Base-by-base conservation (phyloP, 2,329 filamentous ascomycete genomes). In the Epicoccum nigrum region DNA sequence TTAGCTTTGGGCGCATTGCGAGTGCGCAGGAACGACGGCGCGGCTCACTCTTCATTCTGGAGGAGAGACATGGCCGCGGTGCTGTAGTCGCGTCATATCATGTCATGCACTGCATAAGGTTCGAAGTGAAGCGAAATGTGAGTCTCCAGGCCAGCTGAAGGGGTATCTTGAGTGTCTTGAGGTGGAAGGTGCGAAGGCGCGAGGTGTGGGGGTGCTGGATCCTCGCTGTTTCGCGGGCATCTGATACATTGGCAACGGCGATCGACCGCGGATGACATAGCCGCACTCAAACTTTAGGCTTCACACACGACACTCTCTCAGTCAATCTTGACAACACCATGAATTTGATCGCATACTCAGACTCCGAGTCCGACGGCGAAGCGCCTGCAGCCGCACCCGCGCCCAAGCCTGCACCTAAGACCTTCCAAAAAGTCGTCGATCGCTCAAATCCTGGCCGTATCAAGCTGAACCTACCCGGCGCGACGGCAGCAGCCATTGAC, bases 361-460 rank as follows among this genome's bases (percentile, higher is more conserved):
- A 92, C 70, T 94, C 87, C 0, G 87, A 73, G 38, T 91, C 86
- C 11, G 88, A 88, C 46, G 79, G 80, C 13, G 87, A 89, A 46
- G 62, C 72, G 35, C 43, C 45, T 6, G 45, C 34, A 7, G 48
- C 45, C 16, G 40, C 23, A 19, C 50, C 64, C 67, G 65, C 73
- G 21, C 69, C 77, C 83, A 75, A 63, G 56, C 69, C 60, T 47
- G 72, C 51, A 58, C 58, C 71, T 38, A 78, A 90, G 72, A 82
- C 87, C 52, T 88, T 92, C 68, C 87, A 88, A 66, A 92, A 92
- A 73, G 84, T 94, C 47, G 85, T 96, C 74, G 88, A 94, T 75
- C 85, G 88, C 69, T 83, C 86, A 47, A 91, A 92, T 69, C 85
- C 89, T 7, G 86, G 88, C 74, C 95, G 92, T 75, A 95, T 97